Evolutionary conservation across 202 grass and related monocot genomes (phyloP).

Genomic region (Musa balbisiana): DNA sequence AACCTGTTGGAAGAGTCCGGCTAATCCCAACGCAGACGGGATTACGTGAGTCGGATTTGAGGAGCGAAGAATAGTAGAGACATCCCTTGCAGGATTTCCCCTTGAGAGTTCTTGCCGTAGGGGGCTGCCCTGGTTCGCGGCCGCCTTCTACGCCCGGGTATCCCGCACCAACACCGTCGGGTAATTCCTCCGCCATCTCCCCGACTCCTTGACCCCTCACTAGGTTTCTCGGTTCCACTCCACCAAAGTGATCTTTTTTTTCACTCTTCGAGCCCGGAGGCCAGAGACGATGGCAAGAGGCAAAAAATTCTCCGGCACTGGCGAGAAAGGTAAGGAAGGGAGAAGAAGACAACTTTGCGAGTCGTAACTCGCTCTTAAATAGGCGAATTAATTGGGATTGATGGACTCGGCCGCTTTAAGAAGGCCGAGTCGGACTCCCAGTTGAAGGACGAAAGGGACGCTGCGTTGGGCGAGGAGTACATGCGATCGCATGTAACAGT

Average conservation of each 20-base stretch:
- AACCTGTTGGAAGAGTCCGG: constrained; percentile 69
- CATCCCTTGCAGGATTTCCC: constrained; percentile 90
- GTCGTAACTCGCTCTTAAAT: too few species aligned
- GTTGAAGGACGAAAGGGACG: too few species aligned
- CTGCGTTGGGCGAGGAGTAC: too few species aligned
- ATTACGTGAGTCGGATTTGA: constrained; percentile 62
- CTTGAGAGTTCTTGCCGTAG: constrained; percentile 23
- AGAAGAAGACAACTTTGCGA: neutral
- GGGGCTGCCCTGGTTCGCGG: neutral
- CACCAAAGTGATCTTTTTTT: neutral
- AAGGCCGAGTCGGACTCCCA: too few species aligned
- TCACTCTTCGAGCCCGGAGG: neutral
- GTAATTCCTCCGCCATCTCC: constrained; percentile 39
- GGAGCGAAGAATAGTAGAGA: constrained; percentile 79
- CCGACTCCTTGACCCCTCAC: neutral
- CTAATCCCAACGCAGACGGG: constrained; percentile 84
- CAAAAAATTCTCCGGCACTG: neutral
- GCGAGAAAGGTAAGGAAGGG: neutral
- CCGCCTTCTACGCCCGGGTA: neutral
- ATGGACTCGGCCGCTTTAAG: too few species aligned
- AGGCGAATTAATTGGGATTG: too few species aligned
- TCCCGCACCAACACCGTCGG: constrained; percentile 9
- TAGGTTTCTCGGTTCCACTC: neutral
- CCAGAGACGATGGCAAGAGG: neutral
- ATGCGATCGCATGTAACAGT: too few species aligned